Evolutionary conservation across 768 basidiomycete genomes (phyloP).

Genomic region (Pleurotus platypus): DNA sequence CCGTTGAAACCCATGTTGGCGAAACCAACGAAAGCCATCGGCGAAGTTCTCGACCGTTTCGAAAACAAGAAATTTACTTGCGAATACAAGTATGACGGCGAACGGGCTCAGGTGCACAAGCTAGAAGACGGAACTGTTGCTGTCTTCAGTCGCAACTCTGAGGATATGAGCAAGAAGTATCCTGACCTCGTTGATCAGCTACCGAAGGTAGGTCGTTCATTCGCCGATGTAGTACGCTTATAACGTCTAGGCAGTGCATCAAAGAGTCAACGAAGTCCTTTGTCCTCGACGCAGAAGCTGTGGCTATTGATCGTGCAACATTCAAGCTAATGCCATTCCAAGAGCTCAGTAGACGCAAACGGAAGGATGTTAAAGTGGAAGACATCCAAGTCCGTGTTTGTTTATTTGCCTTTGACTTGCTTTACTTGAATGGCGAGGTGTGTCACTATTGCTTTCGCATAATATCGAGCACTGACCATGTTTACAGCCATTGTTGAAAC

Average conservation of each 20-base stretch:
- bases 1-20: conserved; percentile 99
- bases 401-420: conserved; percentile 91
- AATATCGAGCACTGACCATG: background rate
- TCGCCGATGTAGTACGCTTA: background rate
- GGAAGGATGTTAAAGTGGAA: conserved; percentile 97
- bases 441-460: conserved; percentile 16
- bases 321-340: conserved; percentile 96
- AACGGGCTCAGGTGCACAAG: conserved; percentile 94
- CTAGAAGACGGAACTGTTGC: conserved; percentile 77
- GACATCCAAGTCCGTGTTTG: conserved; percentile 97
- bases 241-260: conserved; percentile 60
- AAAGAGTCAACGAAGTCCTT: conserved; percentile 83
- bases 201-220: conserved; percentile 58
- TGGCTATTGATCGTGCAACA: conserved; percentile 85
- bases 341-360: conserved; percentile 89
- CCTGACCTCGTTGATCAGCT: conserved; percentile 96
- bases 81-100: conserved; percentile 99
- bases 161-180: conserved; percentile 99
- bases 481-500: conserved; percentile 75
- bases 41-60: conserved; percentile 95
- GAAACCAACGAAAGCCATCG: conserved; percentile 98
- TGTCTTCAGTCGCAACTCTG: conserved; percentile 97
- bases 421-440: conserved; percentile 97
- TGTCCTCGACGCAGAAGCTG: conserved; percentile 94
- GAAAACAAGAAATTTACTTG: conserved; percentile 95